Base-by-base conservation (phyloP, 768 basidiomycete species). In the Roridomyces roridus region DNA sequence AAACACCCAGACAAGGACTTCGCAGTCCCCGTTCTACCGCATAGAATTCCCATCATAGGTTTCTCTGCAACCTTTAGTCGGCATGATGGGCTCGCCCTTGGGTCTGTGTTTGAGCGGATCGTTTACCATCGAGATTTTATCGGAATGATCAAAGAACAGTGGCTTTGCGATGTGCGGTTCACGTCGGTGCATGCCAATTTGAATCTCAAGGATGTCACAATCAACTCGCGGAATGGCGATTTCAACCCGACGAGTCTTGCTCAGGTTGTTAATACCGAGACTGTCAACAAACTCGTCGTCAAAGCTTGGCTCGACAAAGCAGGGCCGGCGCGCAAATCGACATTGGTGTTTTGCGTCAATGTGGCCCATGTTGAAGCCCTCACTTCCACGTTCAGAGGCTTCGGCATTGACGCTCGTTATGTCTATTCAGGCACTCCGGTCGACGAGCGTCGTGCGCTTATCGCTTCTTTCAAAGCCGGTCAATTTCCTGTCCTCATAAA, bases 21-120 rank as follows among this genome's bases (percentile, higher is more conserved):
- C 48, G 49, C 67, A n/a, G 68, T 77, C 40, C 77, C 76, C 23
- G 55, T 53, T 40, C 69, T 75, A 35, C 68, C 70, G 12, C 77
- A 85, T 65, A 74, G 75, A 39, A 84, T 96, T 24, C 94, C 96
- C 3, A 86, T 97, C 46, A 80, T 98, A 41, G 96, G 96, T 0
- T 97, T 98, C 69, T 94, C 94, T 50, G 96, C 96, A 2, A 98
- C 96, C 0, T 97, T 97, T 75, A 88, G 86, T 61, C 83, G 96
- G 25, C 92, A 96, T 62, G 96, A 98, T 63, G 91, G 94, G 5
- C 77, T 96, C 2, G 92, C 94, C 2, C 82, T 98, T 4, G 88
- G 92, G 6, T 87, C 89, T 3, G 88, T 97, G 1, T 98, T 96
- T 65, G 85, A 97, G 66, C 80, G 81, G 45, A 95, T 98, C 49